Evolutionary conservation across 805 yeast species (phyloP).

Genomic region (Spencermartinsiella europaea): DNA sequence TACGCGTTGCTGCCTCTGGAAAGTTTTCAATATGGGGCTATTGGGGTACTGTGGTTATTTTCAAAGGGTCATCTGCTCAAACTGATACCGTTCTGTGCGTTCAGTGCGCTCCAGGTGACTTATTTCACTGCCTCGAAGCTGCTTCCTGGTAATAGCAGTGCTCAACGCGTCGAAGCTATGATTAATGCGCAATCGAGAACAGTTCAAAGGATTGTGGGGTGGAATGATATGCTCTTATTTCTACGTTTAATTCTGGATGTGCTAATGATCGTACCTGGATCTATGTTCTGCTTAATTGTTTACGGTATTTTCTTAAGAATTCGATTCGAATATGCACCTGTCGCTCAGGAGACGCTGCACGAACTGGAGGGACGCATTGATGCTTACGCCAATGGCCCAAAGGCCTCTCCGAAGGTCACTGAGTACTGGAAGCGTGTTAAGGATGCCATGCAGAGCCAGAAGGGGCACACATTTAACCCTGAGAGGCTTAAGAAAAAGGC

Average conservation of each 20-base stretch:
- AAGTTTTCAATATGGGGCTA: conserved; percentile 63
- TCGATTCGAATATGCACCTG: conserved; percentile 65
- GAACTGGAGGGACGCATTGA: conserved; percentile 56
- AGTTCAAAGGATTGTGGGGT: conserved; percentile 13
- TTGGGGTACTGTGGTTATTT: conserved; percentile 50
- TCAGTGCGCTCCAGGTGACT: conserved; percentile 72
- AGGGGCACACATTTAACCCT: background rate
- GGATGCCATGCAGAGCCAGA: conserved; percentile 4
- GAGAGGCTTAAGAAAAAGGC: background rate
- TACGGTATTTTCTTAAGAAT: conserved; percentile 58
- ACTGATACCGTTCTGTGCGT: conserved; percentile 63
- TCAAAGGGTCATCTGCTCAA: conserved; percentile 60
- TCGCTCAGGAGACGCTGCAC: conserved; percentile 60
- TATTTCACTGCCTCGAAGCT: conserved; percentile 38
- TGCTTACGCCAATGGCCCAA: conserved; percentile 44
- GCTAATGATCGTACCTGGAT: conserved; percentile 53
- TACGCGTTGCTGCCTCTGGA: conserved; percentile 63
- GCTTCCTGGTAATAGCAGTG: conserved; percentile 6
- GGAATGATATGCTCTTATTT: conserved; percentile 13
- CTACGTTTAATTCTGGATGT: conserved; percentile 43
- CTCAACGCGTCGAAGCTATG: conserved; percentile 7
- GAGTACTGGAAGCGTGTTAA: conserved; percentile 45
- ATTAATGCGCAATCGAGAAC: conserved; percentile 6
- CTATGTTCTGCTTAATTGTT: conserved; percentile 50
- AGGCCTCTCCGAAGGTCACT: conserved; percentile 46